These are phyloP conservation scores for Chaetomium tenue DNA, from an alignment of 495 filamentous ascomycete genomes.

Conservation along the genomic window DNA sequence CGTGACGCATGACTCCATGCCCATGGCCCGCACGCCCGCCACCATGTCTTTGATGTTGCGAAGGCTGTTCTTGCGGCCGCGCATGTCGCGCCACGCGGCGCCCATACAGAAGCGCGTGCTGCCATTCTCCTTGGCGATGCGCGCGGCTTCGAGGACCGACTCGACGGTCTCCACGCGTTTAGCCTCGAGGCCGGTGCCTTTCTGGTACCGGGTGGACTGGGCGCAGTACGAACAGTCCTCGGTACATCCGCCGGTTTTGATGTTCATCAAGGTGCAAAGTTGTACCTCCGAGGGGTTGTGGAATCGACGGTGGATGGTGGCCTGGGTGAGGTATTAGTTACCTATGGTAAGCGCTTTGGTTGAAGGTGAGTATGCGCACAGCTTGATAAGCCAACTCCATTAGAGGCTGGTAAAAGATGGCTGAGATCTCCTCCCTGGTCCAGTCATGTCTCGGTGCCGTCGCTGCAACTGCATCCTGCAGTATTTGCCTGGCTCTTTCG, in stretches of 20 bases:
- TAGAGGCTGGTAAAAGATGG: slow-evolving; percentile 74
- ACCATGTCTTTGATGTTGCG: slow-evolving; percentile 81
- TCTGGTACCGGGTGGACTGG: slow-evolving; percentile 75
- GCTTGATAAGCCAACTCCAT: slow-evolving; percentile 72
- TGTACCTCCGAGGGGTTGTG: slow-evolving; percentile 76
- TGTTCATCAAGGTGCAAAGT: slow-evolving; percentile 90
- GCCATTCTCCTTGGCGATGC: slow-evolving; percentile 72
- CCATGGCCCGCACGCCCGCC: slow-evolving; percentile 68
- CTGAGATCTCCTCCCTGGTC: slow-evolving; percentile 72
- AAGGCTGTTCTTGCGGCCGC: slow-evolving; percentile 73
- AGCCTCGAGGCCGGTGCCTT: slow-evolving; percentile 75
- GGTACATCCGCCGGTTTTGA: slow-evolving; percentile 87
- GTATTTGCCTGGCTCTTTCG: slow-evolving; percentile 21
- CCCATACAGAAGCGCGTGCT: slow-evolving; percentile 91
- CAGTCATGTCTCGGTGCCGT: slow-evolving; percentile 63
- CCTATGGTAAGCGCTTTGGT: neutral
- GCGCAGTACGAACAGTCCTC: slow-evolving; percentile 90
- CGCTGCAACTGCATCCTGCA: slow-evolving; percentile 54
- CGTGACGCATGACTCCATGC: slow-evolving; percentile 85
- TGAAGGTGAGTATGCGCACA: slow-evolving; percentile 49
- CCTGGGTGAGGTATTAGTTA: slow-evolving; percentile 44
- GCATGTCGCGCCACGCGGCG: slow-evolving; percentile 88
- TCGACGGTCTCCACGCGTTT: slow-evolving; percentile 74
- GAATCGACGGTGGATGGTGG: slow-evolving; percentile 72
- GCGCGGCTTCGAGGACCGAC: slow-evolving; percentile 70